These are phyloP conservation scores for Suillus hirtellus DNA, from an alignment of 768 basidiomycete genomes.

Conservation along the genomic window DNA sequence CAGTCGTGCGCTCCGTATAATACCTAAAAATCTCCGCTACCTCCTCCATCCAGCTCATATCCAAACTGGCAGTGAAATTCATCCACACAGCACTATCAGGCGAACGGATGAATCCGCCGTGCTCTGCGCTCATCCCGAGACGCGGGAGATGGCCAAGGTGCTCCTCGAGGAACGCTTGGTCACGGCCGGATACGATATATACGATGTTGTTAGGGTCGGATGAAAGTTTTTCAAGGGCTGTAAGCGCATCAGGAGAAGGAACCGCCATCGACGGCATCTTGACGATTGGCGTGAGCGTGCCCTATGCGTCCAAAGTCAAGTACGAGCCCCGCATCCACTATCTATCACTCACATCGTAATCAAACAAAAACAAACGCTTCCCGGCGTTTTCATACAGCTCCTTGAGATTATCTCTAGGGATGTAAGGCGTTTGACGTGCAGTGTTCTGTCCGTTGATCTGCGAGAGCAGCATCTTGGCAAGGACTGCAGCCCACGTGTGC, in stretches of 20 bases:
- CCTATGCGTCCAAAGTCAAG: constrained; percentile 44
- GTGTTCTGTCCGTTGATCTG: constrained; percentile 78
- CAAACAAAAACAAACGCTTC: constrained; percentile 90
- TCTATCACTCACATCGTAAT: constrained; percentile 78
- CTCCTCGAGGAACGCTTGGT: constrained; percentile 87
- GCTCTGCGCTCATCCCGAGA: constrained; percentile 93
- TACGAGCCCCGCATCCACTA: neutral
- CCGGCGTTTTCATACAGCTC: constrained; percentile 63
- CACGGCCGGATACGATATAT: constrained; percentile 97
- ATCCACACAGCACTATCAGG: constrained; percentile 69
- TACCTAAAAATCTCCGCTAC: constrained; percentile 95
- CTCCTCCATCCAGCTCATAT: constrained; percentile 95
- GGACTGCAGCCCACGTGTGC: constrained; percentile 91
- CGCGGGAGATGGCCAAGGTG: constrained; percentile 83
- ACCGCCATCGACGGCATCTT: constrained; percentile 87
- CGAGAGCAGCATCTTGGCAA: constrained; percentile 84
- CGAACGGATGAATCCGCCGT: constrained; percentile 87
- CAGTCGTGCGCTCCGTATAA: constrained; percentile 95
- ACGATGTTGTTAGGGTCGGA: constrained; percentile 87
- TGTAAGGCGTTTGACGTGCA: constrained; percentile 82
- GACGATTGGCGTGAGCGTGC: constrained; percentile 96
- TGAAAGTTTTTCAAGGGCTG: constrained; percentile 69
- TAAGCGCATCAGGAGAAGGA: constrained; percentile 73
- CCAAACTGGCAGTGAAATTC: constrained; percentile 49
- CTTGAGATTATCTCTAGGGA: constrained; percentile 63